Evolutionary conservation across 495 filamentous ascomycete genomes (phyloP), one percentile per base, ranked within the genome.

Genomic region (Apiosordaria backusii): DNA sequence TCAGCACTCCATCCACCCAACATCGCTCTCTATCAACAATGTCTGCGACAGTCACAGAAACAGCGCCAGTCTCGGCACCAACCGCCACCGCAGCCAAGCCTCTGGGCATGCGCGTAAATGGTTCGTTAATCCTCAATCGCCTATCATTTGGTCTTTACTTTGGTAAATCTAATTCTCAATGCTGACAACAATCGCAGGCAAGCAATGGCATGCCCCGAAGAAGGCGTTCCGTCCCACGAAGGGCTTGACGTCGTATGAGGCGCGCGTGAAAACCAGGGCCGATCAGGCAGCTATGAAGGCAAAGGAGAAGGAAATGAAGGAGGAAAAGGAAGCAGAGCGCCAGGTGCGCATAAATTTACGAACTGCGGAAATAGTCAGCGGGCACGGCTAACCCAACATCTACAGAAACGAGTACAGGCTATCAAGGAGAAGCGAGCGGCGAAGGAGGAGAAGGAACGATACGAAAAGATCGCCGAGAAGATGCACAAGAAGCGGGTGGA

Each of bases 401-500:
- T 16, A n/a, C 74, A 95, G 92, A 84, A 83, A 76, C 85, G 87
- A 64, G 88, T 95, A 63, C 84, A 90, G 73, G 82, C 84, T 19
- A 90, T 98, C 70, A 93, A 89, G 72, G 92, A 95, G 63, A 90
- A 88, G 75, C 84, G 92, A 55, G 90, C 87, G 23, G 87, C 86
- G 6, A 97, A 97, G 84, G 93, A 90, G 72, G 95, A 99, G 82
- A 95, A 92, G 79, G 92, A 90, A 68, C 85, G 96, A 50, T 98
- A 91, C 75, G 92, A 93, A 79, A 93, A 92, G 82, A 87, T 99
- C 88, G 95, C 91, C 27, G 90, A 94, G 79, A 97, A 92, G 81
- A 98, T 99, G 95, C 95, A 98, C 76, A 86, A 82, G 76, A 97
- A 97, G 84, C 83, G 93, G 68, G 89, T 99, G 24, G 95, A 99